Conservation (phyloP, 1,284 basidiomycete genomes). For the Sanghuangporus baumii region DNA sequence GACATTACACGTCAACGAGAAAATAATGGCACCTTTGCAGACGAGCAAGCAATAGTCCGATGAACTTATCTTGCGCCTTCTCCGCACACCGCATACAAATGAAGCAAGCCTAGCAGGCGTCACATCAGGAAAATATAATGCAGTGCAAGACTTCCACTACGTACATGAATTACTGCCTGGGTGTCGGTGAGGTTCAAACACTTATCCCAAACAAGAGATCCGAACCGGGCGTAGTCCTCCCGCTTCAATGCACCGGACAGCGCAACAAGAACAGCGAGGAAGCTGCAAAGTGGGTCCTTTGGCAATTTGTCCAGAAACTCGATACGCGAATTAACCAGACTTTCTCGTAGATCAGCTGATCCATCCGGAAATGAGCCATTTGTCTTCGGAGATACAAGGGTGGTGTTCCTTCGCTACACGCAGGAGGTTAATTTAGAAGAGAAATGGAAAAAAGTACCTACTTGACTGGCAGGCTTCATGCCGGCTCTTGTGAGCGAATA, state of each 20-base stretch:
- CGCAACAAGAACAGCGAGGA: constrained; percentile 54
- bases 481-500: constrained; percentile 46
- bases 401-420: constrained; percentile 34
- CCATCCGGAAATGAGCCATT: constrained; percentile 21
- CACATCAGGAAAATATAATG: not conserved
- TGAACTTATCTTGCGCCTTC: constrained; percentile 43
- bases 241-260: constrained; percentile 46
- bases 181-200: constrained; percentile 39
- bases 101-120: constrained; percentile 47
- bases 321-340: constrained; percentile 29
- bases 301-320: constrained; percentile 39
- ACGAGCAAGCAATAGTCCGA: constrained; percentile 25
- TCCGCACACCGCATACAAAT: constrained; percentile 69
- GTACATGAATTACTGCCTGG: constrained; percentile 45
- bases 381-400: constrained; percentile 32
- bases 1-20: not conserved
- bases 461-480: constrained; percentile 38
- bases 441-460: constrained; percentile 21
- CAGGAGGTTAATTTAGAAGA: not conserved
- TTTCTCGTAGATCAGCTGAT: constrained; percentile 23
- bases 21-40: not conserved
- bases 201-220: constrained; percentile 50
- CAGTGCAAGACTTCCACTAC: constrained; percentile 20
- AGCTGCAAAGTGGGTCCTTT: constrained; percentile 40
- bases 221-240: constrained; percentile 44